Base-by-base conservation (phyloP, 305 asterid genomes). In the Salvia sclarea region DNA sequence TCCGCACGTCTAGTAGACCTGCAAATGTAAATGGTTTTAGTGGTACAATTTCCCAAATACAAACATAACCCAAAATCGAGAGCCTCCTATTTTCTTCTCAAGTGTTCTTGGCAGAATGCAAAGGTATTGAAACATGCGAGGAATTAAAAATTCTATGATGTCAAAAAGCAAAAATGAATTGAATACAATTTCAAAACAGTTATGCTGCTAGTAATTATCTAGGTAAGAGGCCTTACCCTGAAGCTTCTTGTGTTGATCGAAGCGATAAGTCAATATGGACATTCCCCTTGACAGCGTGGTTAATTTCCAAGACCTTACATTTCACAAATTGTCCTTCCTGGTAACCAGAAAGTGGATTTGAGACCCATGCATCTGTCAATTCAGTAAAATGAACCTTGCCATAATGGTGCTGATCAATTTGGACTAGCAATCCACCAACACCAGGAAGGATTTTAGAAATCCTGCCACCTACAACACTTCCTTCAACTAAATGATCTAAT, bases 371-470 rank as follows among this genome's bases (percentile, higher is more conserved):
- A 55, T 85, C 84, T 0, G 83, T 58, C 79, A 94, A 78, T 70
- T 94, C 99, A 70, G 96, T 85, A 78, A 77, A 94, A 84, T 94
- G 98, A 79, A 91, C 99, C 80, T 84, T 94, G 31, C 99, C 99
- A 68, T 82, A 86, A 35, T 79, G 86, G 78, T 78, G 82, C 35
- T 68, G 86, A 74, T 84, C 90, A 66, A 94, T 69, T 82, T 89
- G 97, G 79, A 91, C 89, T 69, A 84, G 75, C 80, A 91, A 63
- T 33, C 98, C 98, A 70, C 97, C 89, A 74, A 87, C 88, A 68
- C 96, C 98, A 14, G 97, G 89, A 78, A 94, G 86, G 74, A 91
- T 82, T 78, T 83, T 87, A 61, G 93, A 94, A 71, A 94, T 79
- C 79, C 92, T 83, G 69, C 99, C 99, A 79, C 92, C 97, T 72